Percentiles rank a stretch among this genome's conserved stretches.
These are phyloP conservation scores for Venturia oleaginea DNA, from an alignment of 2,329 filamentous ascomycete species.

Conservation along the genomic window DNA sequence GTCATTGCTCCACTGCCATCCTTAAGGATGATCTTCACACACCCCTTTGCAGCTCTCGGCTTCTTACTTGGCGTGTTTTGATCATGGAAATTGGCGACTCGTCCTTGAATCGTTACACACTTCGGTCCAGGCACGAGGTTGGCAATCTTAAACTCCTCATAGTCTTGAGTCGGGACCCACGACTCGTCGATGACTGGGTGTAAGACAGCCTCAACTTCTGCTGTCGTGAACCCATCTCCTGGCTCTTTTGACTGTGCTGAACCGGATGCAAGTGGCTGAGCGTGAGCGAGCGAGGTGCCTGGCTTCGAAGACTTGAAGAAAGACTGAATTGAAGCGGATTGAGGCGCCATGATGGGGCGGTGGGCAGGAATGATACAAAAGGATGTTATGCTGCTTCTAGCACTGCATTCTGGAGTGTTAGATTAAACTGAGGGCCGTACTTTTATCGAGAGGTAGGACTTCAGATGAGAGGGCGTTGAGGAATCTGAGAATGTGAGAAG, in stretches of 20 bases:
- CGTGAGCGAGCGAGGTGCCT: not conserved
- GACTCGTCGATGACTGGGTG: conserved; percentile 28
- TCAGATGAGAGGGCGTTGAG: not conserved
- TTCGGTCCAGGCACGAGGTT: conserved; percentile 41
- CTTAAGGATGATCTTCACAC: conserved; percentile 45
- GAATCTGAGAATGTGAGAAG: not conserved
- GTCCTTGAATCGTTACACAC: conserved; percentile 44
- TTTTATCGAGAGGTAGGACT: not conserved
- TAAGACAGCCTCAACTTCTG: conserved; percentile 34
- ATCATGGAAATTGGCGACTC: conserved; percentile 47
- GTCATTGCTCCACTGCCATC: conserved; percentile 47
- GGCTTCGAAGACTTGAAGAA: conserved; percentile 27
- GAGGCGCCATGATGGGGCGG: conserved; percentile 24
- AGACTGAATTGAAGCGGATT: conserved; percentile 34
- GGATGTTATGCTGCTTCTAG: not conserved
- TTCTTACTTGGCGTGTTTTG: conserved; percentile 33
- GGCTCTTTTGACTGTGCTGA: conserved; percentile 18
- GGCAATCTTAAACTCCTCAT: conserved; percentile 40
- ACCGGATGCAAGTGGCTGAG: conserved; percentile 15
- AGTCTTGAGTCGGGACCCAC: conserved; percentile 37
- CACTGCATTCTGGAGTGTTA: not conserved
- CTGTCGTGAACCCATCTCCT: conserved; percentile 46
- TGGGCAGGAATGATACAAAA: not conserved
- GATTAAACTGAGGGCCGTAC: not conserved
- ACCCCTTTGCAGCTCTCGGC: conserved; percentile 39